Percentiles rank a stretch among this genome's conserved stretches.
phyloP scores from a whole-genome alignment of 2,329 filamentous ascomycete species.

The Penicillium nordicum region DNA sequence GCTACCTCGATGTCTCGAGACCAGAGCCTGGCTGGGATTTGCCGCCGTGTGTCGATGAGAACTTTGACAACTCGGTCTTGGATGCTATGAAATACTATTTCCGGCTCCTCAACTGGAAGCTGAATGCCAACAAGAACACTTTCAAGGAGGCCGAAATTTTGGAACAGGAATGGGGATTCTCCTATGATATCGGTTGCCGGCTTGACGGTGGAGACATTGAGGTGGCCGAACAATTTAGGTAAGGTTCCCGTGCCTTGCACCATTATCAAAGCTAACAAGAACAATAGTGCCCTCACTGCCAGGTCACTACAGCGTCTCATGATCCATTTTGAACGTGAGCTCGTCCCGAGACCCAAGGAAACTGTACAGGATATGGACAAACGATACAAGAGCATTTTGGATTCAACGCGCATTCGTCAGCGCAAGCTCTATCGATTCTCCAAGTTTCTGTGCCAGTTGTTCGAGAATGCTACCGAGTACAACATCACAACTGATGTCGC shows the following conservation, averaged over 20 bases:
- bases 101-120: constrained; percentile 96
- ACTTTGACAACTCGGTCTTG: constrained; percentile 86
- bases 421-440: constrained; percentile 96
- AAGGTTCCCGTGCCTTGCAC: constrained; percentile 9
- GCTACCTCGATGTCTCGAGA: constrained; percentile 77
- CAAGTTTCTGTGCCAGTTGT: constrained; percentile 82
- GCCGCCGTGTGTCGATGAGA: constrained; percentile 93
- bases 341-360: constrained; percentile 80
- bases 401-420: constrained; percentile 93
- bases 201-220: constrained; percentile 93
- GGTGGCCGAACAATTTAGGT: constrained; percentile 94
- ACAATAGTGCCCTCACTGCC: constrained; percentile 70
- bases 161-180: constrained; percentile 97
- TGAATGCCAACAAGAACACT: constrained; percentile 95
- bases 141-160: constrained; percentile 98
- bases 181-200: constrained; percentile 85
- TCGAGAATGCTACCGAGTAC: constrained; percentile 95
- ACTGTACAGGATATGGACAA: constrained; percentile 88
- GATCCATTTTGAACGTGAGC: constrained; percentile 85
- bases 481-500: constrained; percentile 71
- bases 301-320: constrained; percentile 88
- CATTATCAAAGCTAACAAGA: constrained; percentile 24
- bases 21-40: constrained; percentile 92
- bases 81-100: constrained; percentile 98
- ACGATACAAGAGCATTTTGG: constrained; percentile 89